Base-by-base conservation (phyloP, 1,139 yeast genomes). In the Suhomyces guaymorum region DNA sequence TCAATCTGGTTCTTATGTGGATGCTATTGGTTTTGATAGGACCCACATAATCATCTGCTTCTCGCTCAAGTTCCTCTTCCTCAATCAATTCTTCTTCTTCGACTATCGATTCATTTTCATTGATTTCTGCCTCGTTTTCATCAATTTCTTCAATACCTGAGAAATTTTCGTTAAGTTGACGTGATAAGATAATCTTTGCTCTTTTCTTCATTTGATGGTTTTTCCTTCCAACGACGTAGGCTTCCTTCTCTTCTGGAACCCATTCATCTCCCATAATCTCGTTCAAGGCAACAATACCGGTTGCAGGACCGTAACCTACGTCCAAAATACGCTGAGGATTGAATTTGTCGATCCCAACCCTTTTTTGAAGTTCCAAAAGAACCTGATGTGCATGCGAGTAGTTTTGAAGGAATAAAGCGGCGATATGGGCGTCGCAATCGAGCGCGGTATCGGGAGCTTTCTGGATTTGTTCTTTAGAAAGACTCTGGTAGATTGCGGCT, bases 291-390 rank as follows among this genome's bases (percentile, higher is more conserved):
- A 90, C 67, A 66, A 92, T 81, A 1, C 97, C 97, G 0, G 95
- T 83, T 1, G 92, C 94, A 1, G 98, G 97, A 0, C 98, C 98
- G 53, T 75, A 81, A 0, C 97, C 95, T 6, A 88, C 76, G 50
- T 88, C 95, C 37, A 92, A 66, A 0, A 92, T 75, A 11, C 75
- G 66, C 20, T 70, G 55, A 0, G 97, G 97, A 21, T 61, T 59
- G 61, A 89, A 87, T 9, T 54, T 51, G 0, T 61, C 68, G 1
- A 54, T 54, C 0, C 70, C 73, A 4, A 69, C 57, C 33, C 94
- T 66, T 32, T 75, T 73, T 44, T 76, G 70, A 24, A 89, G 62
- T 50, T 92, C 97, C 20, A 60, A 55, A 29, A 92, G 60, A 0
- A 82, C 88, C 44, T 82, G 87, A 41, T 70, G 70, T 2, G 80